Evolutionary conservation across 2,329 filamentous ascomycete species (phyloP).

Genomic region (Parastagonospora nodorum): DNA sequence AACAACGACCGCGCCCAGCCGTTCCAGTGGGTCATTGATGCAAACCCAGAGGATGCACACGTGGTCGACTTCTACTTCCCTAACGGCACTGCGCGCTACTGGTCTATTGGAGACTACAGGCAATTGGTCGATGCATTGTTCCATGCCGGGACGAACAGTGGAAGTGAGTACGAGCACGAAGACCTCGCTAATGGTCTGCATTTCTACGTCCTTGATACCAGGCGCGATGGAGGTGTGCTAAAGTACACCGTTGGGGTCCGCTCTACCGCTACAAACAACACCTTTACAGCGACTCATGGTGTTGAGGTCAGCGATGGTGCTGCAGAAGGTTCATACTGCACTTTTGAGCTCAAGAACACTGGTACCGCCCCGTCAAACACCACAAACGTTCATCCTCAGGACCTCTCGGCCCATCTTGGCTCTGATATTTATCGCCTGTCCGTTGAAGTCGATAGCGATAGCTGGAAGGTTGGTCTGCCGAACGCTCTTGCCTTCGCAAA

Average conservation of each 20-base stretch:
- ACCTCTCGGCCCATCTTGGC: slow-evolving; percentile 48
- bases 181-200: slow-evolving; percentile 57
- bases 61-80: slow-evolving; percentile 58
- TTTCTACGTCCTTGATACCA: slow-evolving; percentile 55
- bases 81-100: slow-evolving; percentile 54
- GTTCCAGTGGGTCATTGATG: slow-evolving; percentile 62
- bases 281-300: slow-evolving; percentile 40
- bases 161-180: slow-evolving; percentile 56
- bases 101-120: slow-evolving; percentile 60
- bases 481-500: slow-evolving; percentile 48
- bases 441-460: slow-evolving; percentile 51
- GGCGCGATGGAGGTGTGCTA: slow-evolving; percentile 53
- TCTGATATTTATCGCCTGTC: slow-evolving; percentile 57
- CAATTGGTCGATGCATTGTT: slow-evolving; percentile 61
- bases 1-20: slow-evolving; percentile 48
- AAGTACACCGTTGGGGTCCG: slow-evolving; percentile 57
- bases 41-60: slow-evolving; percentile 59
- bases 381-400: slow-evolving; percentile 33
- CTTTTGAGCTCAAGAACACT: slow-evolving; percentile 56
- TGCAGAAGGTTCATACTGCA: slow-evolving; percentile 50
- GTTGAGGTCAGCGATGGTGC: slow-evolving; percentile 48
- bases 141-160: slow-evolving; percentile 59
- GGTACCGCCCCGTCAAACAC: slow-evolving; percentile 36
- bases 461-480: slow-evolving; percentile 54
- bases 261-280: slow-evolving; percentile 46